Percentiles rank a stretch among this genome's conserved stretches.
Conservation (phyloP, 108 stramenopile genomes). For the Cyclostephanos invisitatus region DNA sequence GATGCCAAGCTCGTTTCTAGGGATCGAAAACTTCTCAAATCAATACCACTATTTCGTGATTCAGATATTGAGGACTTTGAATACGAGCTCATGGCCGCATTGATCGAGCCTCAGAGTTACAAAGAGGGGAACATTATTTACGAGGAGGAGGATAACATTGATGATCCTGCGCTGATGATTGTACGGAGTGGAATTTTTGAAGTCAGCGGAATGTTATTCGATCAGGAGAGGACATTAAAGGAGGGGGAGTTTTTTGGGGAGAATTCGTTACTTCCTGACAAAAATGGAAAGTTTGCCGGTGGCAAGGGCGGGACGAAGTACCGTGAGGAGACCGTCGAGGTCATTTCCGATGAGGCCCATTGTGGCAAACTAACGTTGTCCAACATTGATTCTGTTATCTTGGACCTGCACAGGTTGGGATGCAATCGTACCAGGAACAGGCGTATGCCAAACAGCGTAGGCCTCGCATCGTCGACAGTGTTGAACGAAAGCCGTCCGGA, state of each 20-base stretch:
- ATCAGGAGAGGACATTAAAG: constrained; percentile 35
- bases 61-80: constrained; percentile 58
- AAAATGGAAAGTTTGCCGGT: constrained; percentile 50
- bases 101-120: constrained; percentile 52
- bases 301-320: constrained; percentile 45
- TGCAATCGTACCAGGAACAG: constrained; percentile 24
- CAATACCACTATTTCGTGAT: constrained; percentile 47
- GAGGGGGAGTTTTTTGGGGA: constrained; percentile 49
- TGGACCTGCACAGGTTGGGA: constrained; percentile 66
- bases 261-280: constrained; percentile 34
- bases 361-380: constrained; percentile 56
- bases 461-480: constrained; percentile 28
- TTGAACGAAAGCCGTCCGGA: constrained; percentile 68
- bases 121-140: constrained; percentile 67
- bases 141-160: constrained; percentile 63
- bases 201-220: constrained; percentile 61
- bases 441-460: constrained; percentile 11
- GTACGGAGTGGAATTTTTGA: constrained; percentile 52
- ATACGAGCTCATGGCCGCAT: constrained; percentile 53
- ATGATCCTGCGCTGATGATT: constrained; percentile 57
- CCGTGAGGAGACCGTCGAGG: constrained; percentile 32
- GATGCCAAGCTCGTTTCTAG: constrained; percentile 33
- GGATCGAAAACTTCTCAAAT: constrained; percentile 57
- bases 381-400: constrained; percentile 58
- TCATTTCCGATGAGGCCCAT: constrained; percentile 29